Evolutionary conservation across 495 filamentous ascomycete genomes (phyloP).

Genomic region (Penicillium paradoxum): DNA sequence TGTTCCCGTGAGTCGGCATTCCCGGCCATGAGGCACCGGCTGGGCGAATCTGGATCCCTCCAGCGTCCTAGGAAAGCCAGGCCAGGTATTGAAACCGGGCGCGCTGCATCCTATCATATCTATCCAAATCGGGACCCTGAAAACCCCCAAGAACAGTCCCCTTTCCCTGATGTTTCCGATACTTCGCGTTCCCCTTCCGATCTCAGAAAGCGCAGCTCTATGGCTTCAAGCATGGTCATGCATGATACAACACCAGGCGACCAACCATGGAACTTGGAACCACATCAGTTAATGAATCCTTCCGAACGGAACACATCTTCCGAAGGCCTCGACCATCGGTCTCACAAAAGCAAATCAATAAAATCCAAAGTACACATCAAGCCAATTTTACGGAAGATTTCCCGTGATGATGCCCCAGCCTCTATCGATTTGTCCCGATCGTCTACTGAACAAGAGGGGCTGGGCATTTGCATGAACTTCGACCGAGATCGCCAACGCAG

Average conservation of each 20-base stretch:
- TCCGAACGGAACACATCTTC: constrained; percentile 10
- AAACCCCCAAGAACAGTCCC: constrained; percentile 10
- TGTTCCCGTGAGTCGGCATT: constrained; percentile 18
- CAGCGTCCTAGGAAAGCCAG: constrained; percentile 7
- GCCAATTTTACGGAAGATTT: constrained; percentile 52
- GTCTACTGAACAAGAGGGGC: constrained; percentile 50
- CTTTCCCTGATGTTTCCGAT: constrained; percentile 18
- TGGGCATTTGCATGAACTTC: constrained; percentile 50
- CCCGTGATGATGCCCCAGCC: constrained; percentile 42
- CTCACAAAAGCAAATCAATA: constrained; percentile 23
- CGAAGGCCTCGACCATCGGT: constrained; percentile 20
- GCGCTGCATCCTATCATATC: constrained; percentile 7
- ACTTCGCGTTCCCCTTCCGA: constrained; percentile 6
- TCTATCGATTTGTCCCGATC: constrained; percentile 53
- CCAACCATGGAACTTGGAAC: constrained; percentile 9
- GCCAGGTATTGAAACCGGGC: not conserved
- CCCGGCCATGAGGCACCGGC: constrained; percentile 11
- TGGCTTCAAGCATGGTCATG: constrained; percentile 8
- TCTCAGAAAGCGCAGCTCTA: constrained; percentile 6
- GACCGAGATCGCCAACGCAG: constrained; percentile 35
- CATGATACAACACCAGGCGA: constrained; percentile 10
- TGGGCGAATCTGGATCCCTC: constrained; percentile 11
- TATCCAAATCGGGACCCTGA: constrained; percentile 6
- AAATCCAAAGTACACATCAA: constrained; percentile 48
- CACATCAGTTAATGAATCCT: constrained; percentile 8